Conservation (phyloP, 2,329 filamentous ascomycete species). For the Teratosphaeria destructans region DNA sequence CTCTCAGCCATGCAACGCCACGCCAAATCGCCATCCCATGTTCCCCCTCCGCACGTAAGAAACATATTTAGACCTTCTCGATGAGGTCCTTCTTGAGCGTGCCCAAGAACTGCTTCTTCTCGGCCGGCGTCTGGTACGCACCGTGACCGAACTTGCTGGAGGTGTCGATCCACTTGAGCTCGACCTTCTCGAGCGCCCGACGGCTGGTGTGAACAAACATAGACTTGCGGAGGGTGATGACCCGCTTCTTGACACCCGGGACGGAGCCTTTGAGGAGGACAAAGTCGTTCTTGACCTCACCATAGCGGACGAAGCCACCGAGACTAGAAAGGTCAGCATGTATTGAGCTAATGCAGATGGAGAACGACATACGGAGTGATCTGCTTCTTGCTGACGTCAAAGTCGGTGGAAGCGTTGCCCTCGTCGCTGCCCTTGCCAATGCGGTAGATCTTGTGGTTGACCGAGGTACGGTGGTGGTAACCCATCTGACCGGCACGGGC, state of each 20-base stretch:
- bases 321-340: conserved; percentile 51
- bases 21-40: not conserved
- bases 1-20: not conserved
- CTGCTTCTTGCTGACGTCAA: conserved; percentile 97
- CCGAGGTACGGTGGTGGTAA: conserved; percentile 99
- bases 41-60: not conserved
- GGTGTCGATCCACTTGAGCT: conserved; percentile 99
- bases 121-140: conserved; percentile 94
- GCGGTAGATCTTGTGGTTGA: conserved; percentile 99
- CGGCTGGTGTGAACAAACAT: conserved; percentile 96
- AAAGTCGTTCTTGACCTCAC: conserved; percentile 99
- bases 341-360: not conserved
- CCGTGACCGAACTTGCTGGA: conserved; percentile 99
- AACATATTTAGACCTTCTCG: conserved; percentile 10
- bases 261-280: conserved; percentile 95
- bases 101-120: conserved; percentile 97
- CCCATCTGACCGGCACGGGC: conserved; percentile 98
- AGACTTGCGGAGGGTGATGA: conserved; percentile 97
- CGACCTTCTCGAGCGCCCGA: conserved; percentile 95
- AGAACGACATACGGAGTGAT: conserved; percentile 84
- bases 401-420: conserved; percentile 85
- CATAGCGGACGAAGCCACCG: conserved; percentile 98
- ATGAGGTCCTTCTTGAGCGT: conserved; percentile 97
- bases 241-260: conserved; percentile 97
- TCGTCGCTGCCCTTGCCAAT: conserved; percentile 88